A percentile compares a stretch with the other conserved stretches of the same genome.
These are phyloP conservation scores for Globomyces pollinis-pini DNA, from an alignment of 192 early-diverging fungal genomes.

Conservation along the genomic window DNA sequence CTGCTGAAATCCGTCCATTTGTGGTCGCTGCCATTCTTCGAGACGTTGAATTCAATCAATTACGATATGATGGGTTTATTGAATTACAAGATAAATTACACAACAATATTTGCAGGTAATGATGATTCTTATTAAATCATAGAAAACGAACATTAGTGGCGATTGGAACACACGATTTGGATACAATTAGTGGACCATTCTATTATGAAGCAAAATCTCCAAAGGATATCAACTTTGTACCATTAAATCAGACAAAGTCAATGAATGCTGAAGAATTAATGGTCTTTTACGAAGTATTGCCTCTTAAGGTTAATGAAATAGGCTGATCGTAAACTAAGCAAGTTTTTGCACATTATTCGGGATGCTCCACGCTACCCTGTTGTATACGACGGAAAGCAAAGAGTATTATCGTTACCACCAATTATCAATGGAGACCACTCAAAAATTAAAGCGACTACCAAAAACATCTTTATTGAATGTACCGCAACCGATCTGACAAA, in stretches of 20 bases:
- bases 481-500: slow-evolving; percentile 96
- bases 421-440: slow-evolving; percentile 99
- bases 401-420: slow-evolving; percentile 90
- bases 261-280: slow-evolving; percentile 88
- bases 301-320: slow-evolving; percentile 16
- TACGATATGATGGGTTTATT: slow-evolving; percentile 90
- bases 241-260: slow-evolving; percentile 80
- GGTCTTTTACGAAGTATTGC: slow-evolving; percentile 69
- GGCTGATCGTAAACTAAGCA: slow-evolving; percentile 73
- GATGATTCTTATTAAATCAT: no score
- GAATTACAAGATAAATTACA: slow-evolving; percentile 98
- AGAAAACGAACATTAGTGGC: slow-evolving; percentile 90
- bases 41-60: slow-evolving; percentile 71
- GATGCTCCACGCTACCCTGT: slow-evolving; percentile 86
- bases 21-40: slow-evolving; percentile 88
- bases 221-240: slow-evolving; percentile 85
- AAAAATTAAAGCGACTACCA: slow-evolving; percentile 90
- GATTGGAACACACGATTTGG: slow-evolving; percentile 97
- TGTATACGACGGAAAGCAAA: slow-evolving; percentile 73
- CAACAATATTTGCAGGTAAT: slow-evolving; percentile 93
- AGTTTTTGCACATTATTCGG: slow-evolving; percentile 90
- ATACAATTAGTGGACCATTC: slow-evolving; percentile 90
- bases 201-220: slow-evolving; percentile 87
- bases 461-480: slow-evolving; percentile 96
- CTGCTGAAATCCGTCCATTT: slow-evolving; percentile 71